Conservation (phyloP, 1,284 basidiomycete genomes). For the Ceratobasidium sp. region DNA sequence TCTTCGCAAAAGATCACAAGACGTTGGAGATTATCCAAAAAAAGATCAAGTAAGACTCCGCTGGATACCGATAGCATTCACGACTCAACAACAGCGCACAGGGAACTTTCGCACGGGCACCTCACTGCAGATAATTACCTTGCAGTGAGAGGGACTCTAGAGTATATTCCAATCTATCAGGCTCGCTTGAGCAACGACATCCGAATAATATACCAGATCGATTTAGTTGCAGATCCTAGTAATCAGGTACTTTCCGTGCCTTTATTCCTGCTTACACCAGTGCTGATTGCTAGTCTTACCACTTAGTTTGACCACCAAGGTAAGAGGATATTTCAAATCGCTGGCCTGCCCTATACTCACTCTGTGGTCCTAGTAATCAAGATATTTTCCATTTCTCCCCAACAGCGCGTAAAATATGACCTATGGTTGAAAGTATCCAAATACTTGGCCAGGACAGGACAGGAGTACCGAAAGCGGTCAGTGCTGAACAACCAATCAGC, state of each 20-base stretch:
- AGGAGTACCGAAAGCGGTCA: slow-evolving; percentile 19
- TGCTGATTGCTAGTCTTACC: background rate
- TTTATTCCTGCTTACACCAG: too few relatives aligned
- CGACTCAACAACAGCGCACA: background rate
- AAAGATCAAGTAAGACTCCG: slow-evolving; percentile 17
- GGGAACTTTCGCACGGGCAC: slow-evolving; percentile 26
- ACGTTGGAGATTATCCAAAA: slow-evolving; percentile 31
- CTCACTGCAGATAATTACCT: slow-evolving; percentile 20
- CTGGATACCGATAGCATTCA: too few relatives aligned
- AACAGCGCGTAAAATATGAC: slow-evolving; percentile 12
- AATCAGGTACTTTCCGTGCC: background rate
- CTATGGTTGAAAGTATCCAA: slow-evolving; percentile 5
- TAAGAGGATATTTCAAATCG: background rate
- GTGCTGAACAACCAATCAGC: too few relatives aligned
- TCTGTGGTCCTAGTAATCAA: slow-evolving; percentile 14
- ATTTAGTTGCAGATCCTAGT: slow-evolving; percentile 6
- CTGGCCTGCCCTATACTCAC: background rate
- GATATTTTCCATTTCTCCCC: slow-evolving; percentile 1
- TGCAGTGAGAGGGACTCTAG: background rate
- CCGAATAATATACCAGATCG: slow-evolving; percentile 35
- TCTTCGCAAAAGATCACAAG: background rate
- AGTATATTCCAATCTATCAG: slow-evolving; percentile 23
- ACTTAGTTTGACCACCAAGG: slow-evolving; percentile 29
- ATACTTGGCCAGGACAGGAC: background rate
- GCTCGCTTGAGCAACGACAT: slow-evolving; percentile 34